Evolutionary conservation across 306 rosid species (phyloP).

Genomic region (Spatholobus suberectus): DNA sequence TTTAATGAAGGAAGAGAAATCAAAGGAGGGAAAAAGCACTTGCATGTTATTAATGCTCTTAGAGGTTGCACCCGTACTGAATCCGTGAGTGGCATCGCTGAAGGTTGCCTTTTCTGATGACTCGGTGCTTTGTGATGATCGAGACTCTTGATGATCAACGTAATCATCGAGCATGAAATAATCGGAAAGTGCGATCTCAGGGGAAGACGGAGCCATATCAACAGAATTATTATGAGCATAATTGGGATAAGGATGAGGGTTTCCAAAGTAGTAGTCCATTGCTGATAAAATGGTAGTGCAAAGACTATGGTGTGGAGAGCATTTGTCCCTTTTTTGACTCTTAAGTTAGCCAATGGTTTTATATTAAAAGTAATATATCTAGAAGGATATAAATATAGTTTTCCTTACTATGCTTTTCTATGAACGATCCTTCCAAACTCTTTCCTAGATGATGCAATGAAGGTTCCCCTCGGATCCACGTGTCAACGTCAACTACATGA

Average conservation of each 20-base stretch:
- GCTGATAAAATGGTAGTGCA: background rate
- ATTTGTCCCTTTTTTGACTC: constrained; percentile 5
- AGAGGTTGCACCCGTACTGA: constrained; percentile 45
- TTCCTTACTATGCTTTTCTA: constrained; percentile 16
- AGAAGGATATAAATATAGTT: background rate
- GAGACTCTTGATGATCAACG: constrained; percentile 48
- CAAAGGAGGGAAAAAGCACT: constrained; percentile 32
- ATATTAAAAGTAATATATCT: constrained; percentile 9
- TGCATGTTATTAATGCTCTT: constrained; percentile 38
- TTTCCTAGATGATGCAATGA: constrained; percentile 53
- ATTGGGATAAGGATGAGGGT: constrained; percentile 49
- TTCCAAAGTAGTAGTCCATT: constrained; percentile 57
- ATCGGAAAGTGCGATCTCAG: constrained; percentile 52
- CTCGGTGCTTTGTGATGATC: constrained; percentile 46
- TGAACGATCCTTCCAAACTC: constrained; percentile 49
- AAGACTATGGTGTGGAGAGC: constrained; percentile 6
- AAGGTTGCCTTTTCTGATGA: constrained; percentile 53
- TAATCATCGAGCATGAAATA: constrained; percentile 47
- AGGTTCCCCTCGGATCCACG: constrained; percentile 44
- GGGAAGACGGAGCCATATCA: constrained; percentile 30
- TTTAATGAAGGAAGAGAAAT: constrained; percentile 5
- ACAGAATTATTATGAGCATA: background rate
- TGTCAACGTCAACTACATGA: constrained; percentile 7
- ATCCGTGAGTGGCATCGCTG: constrained; percentile 38
- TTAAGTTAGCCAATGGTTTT: constrained; percentile 3